Base-by-base conservation (phyloP, 768 basidiomycete genomes). In the Boletus eberwhitei region DNA sequence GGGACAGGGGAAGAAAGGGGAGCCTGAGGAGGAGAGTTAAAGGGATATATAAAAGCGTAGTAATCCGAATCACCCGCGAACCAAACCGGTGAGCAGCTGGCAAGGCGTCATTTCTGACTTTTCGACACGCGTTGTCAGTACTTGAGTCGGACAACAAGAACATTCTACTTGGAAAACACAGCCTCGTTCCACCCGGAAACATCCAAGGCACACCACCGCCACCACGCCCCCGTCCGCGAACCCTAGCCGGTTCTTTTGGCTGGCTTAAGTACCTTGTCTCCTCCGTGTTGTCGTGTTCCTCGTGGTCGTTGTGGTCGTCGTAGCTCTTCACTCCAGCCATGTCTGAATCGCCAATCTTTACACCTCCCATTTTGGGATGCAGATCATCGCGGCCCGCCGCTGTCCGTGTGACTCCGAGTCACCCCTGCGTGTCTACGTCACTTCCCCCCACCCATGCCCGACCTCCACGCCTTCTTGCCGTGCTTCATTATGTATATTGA, bases 111-210 rank as follows among this genome's bases (percentile, higher is more conserved):
- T 39, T 39, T 21, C 21, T n/a, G 26, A 8, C 8, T 9, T 29
- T 29, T 8, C 8, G 37, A 47, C 44, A 21, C 41, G 43, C n/a
- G 37, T 38, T 11, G 29, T 29, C 29, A 29, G 29, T 29, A 26
- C 24, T 12, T 3, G 46, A 35, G 12, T 9, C 7, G 1, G 29
- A 29, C 29, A 29, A 29, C 29, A 8, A 29, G 67, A 68, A 69
- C 58, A 38, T 69, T 69, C 68, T 35, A 60, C 37, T 61, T 61
- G 12, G 69, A 71, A 69, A 14, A 64, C 66, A 67, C 66, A 67
- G 66, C 66, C 67, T 48, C 47, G 38, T 66, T 59, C 64, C 37
- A 64, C 48, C 32, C 39, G 35, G 54, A 59, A 65, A 48, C 41
- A 7, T 48, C 43, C 53, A 46, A 43, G 44, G 48, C 44, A 60